Base-by-base conservation (phyloP, 108 stramenopile genomes). In the Mediolabrus comicus region DNA sequence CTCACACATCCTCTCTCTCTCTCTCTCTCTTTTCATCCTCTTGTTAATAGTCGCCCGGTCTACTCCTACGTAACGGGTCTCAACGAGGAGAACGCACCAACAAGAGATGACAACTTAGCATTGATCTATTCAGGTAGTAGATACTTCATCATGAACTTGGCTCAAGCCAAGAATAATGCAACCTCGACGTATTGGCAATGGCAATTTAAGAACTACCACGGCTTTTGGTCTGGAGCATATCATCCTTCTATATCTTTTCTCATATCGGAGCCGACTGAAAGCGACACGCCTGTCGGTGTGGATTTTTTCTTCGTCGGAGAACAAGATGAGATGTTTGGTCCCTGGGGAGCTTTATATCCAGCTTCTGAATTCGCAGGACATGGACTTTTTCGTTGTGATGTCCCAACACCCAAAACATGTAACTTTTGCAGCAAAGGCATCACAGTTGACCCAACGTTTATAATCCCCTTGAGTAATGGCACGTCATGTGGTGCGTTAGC, bases 251-350 rank as follows among this genome's bases (percentile, higher is more conserved):
- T 19, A 13, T 34, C 32, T 35, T n/a, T 10, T 10, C 24, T 59
- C 30, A 22, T 59, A 19, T 59, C 59, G 34, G 59, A n/a, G 30
- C 16, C 59, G 19, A 59, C 59, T 6, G 1, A 14, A 13, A 59
- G 34, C 17, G 59, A 59, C 34, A 59, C 59, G 4, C 59, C 59
- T n/a, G 59, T 34, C n/a, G 31, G 31, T 59, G 59, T 32, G 16
- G 59, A 59, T 19, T 59, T 59, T 33, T 59, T 35, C 22, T n/a
- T 0, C 5, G 22, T 59, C 13, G 59, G 59, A 19, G 59, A 32
- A 32, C 31, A 35, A n/a, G 34, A 19, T 4, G 22, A 35, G 2
- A 2, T 34, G 6, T 34, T n/a, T 35, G 59, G 59, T 19, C 28
- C 30, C 34, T 59, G 32, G 2, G 59, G 59, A 13, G 4, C 1